phyloP scores from a whole-genome alignment of 495 filamentous ascomycete genomes.

The Aspergillus biplanus region DNA sequence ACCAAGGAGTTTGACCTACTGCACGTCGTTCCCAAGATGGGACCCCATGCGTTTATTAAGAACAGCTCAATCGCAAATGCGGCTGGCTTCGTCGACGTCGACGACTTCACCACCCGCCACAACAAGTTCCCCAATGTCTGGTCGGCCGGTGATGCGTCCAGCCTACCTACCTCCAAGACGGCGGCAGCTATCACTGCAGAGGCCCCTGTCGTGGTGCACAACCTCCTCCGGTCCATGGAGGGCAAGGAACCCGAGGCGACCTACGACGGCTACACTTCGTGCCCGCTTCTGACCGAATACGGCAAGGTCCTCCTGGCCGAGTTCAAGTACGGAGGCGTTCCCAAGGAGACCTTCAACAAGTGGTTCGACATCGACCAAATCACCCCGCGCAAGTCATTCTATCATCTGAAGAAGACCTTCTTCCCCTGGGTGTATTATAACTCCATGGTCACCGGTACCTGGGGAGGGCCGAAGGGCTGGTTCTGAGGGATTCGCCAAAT shows the following conservation, averaged over 20 bases:
- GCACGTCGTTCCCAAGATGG: conserved; percentile 66
- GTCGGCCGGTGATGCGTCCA: conserved; percentile 70
- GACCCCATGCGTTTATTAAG: conserved; percentile 62
- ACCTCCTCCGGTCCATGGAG: conserved; percentile 55
- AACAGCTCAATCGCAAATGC: conserved; percentile 59
- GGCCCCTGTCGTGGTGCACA: conserved; percentile 61
- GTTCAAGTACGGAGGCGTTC: conserved; percentile 73
- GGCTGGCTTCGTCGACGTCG: conserved; percentile 66
- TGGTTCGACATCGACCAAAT: conserved; percentile 63
- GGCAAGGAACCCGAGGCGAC: conserved; percentile 54
- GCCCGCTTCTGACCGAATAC: conserved; percentile 67
- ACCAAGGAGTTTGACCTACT: conserved; percentile 61
- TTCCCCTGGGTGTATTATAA: conserved; percentile 69
- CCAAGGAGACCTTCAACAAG: conserved; percentile 67
- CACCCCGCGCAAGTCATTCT: conserved; percentile 58
- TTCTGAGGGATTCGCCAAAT: conserved; percentile 8
- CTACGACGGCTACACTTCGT: conserved; percentile 73
- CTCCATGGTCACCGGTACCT: conserved; percentile 63
- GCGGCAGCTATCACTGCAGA: conserved; percentile 68
- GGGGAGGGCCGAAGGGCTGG: conserved; percentile 64
- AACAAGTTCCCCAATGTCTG: conserved; percentile 67
- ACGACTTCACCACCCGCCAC: conserved; percentile 62
- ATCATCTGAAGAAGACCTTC: conserved; percentile 72
- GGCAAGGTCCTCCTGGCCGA: conserved; percentile 70
- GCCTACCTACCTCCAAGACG: conserved; percentile 69